Conservation (phyloP, 1,284 basidiomycete species). For the Heterobasidion irregulare region DNA sequence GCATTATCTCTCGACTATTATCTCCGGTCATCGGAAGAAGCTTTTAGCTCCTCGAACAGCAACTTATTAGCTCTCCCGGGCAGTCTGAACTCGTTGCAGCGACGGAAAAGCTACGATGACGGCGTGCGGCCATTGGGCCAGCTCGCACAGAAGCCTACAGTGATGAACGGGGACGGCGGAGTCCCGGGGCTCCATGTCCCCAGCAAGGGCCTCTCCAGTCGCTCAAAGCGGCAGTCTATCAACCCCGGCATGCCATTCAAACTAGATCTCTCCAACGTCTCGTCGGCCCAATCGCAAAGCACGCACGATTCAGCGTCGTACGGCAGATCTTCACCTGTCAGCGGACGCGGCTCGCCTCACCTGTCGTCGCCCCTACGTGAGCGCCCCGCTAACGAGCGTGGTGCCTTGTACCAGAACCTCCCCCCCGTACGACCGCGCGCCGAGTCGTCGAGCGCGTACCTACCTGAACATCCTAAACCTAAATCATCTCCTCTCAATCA, state of each 20-base stretch:
- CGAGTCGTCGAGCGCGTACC: conserved; percentile 1
- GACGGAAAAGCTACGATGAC: conserved; percentile 54
- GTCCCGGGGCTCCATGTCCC: conserved; percentile 14
- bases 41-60: conserved; percentile 2
- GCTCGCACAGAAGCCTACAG: conserved; percentile 23
- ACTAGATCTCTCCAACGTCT: conserved; percentile 3
- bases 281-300: not conserved
- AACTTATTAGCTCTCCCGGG: conserved; percentile 15
- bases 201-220: conserved; percentile 10
- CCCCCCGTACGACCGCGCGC: not conserved
- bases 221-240: conserved; percentile 11
- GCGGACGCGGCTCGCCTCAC: not conserved
- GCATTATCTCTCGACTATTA: not conserved
- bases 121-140: conserved; percentile 43
- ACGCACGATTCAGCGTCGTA: not conserved
- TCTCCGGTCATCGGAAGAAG: not conserved
- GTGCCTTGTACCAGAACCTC: not conserved
- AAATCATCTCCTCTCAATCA: not conserved
- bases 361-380: not conserved
- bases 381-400: not conserved
- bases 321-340: not conserved
- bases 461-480: not conserved
- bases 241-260: conserved; percentile 11
- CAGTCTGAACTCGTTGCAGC: conserved; percentile 18
- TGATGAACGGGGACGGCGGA: conserved; percentile 9